phyloP scores from a whole-genome alignment of 2,329 filamentous ascomycete genomes.

The Chaetothyriales sp. region DNA sequence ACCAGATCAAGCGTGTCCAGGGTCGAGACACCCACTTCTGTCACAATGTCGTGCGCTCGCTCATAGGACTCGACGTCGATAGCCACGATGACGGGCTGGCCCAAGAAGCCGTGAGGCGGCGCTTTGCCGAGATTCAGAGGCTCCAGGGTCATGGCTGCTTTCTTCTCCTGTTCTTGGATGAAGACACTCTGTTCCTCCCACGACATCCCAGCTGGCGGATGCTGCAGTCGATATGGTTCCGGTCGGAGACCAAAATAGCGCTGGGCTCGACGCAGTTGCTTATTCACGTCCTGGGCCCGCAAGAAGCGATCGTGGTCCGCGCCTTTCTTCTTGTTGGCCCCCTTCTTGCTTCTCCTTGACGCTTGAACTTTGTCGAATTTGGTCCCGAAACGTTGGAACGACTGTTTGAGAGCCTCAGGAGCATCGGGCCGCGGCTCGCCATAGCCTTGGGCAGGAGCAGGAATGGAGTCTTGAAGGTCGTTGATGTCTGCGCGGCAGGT shows the following conservation, averaged over 20 bases:
- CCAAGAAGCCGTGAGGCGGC: conserved; percentile 36
- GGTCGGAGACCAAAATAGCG: conserved; percentile 57
- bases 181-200: conserved; percentile 19
- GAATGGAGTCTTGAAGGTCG: conserved; percentile 24
- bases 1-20: conserved; percentile 56
- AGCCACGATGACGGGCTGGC: conserved; percentile 55
- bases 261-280: conserved; percentile 47
- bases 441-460: conserved; percentile 15
- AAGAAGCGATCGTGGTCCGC: conserved; percentile 33
- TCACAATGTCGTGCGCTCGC: conserved; percentile 49
- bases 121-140: conserved; percentile 34
- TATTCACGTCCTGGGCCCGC: conserved; percentile 33
- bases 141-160: conserved; percentile 17
- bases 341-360: conserved; percentile 37
- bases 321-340: conserved; percentile 36
- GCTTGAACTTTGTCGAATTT: conserved; percentile 42
- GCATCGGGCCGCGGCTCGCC: conserved; percentile 19
- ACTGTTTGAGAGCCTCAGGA: conserved; percentile 20
- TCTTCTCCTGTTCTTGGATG: conserved; percentile 17
- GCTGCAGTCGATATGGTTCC: conserved; percentile 12
- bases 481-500: conserved; percentile 35
- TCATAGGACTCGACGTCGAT: conserved; percentile 81
- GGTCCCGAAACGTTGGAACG: conserved; percentile 35
- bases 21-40: conserved; percentile 73
- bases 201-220: conserved; percentile 11